Conservation (phyloP, 768 basidiomycete species). For the Pleurotus salmoneostramineus region DNA sequence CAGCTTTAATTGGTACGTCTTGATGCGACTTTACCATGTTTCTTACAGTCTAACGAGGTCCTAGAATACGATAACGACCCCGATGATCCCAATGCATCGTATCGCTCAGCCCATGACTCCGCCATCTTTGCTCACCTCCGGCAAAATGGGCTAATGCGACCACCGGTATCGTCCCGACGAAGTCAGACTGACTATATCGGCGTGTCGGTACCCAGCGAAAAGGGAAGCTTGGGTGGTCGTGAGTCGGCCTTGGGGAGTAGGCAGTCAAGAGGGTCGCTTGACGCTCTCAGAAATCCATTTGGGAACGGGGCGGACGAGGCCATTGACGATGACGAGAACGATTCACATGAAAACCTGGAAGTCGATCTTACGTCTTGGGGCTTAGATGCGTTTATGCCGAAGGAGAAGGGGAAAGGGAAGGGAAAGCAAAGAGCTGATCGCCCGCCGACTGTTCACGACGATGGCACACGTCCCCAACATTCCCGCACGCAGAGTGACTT, state of each 20-base stretch:
- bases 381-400: conserved; percentile 70
- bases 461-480: conserved; percentile 38
- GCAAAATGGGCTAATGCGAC: conserved; percentile 45
- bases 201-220: conserved; percentile 62
- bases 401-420: conserved; percentile 53
- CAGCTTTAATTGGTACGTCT: conserved; percentile 73
- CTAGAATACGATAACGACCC: conserved; percentile 90
- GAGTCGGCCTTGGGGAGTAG: conserved; percentile 47
- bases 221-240: conserved; percentile 37
- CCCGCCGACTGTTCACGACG: conserved; percentile 35
- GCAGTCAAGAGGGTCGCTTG: conserved; percentile 54
- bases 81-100: conserved; percentile 55
- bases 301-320: conserved; percentile 46
- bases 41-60: neutral
- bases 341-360: conserved; percentile 55
- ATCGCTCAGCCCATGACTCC: conserved; percentile 73
- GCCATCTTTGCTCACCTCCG: conserved; percentile 83
- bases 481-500: conserved; percentile 38
- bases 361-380: conserved; percentile 86
- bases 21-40: neutral
- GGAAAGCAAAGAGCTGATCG: conserved; percentile 28
- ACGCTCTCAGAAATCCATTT: conserved; percentile 72
- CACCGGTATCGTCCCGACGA: conserved; percentile 37
- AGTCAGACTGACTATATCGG: conserved; percentile 69
- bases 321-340: conserved; percentile 50